Conservation (phyloP, 2,329 filamentous ascomycete genomes). For the Colletotrichum sp. region DNA sequence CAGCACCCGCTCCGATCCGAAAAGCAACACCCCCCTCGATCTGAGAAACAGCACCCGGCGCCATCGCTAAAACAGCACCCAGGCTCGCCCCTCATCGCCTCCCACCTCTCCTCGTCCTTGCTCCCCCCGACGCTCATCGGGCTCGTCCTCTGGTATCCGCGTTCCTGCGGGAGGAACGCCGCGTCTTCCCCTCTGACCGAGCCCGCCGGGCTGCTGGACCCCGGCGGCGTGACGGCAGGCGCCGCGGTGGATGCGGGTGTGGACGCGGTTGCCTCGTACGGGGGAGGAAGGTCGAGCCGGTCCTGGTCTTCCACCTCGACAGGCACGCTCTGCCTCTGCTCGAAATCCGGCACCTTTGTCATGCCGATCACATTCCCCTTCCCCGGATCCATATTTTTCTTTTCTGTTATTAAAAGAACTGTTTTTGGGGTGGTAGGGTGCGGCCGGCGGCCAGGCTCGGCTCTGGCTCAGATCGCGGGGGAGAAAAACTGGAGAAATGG, state of each 20-base stretch:
- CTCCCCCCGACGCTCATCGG: not conserved
- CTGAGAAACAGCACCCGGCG: not conserved
- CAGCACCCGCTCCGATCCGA: not conserved
- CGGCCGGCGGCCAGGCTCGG: conserved; percentile 7
- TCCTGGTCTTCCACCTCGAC: not conserved
- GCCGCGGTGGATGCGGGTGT: not conserved
- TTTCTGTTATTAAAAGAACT: not conserved
- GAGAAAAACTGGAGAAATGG: not conserved
- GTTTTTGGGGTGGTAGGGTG: not conserved
- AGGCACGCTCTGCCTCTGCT: not conserved
- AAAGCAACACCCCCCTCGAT: not conserved
- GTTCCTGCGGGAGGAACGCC: not conserved
- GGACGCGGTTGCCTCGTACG: conserved; percentile 2
- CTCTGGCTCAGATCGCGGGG: not conserved
- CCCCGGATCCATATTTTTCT: not conserved
- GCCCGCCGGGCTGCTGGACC: not conserved
- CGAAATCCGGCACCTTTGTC: not conserved
- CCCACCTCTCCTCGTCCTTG: not conserved
- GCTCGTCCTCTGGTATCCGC: not conserved
- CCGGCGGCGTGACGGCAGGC: not conserved
- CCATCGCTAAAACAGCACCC: not conserved
- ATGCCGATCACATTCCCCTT: not conserved
- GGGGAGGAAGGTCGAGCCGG: not conserved
- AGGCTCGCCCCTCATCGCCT: not conserved
- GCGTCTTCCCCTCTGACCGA: not conserved